phyloP scores from a whole-genome alignment of 305 asterid species.

The Nicotiana rustica region DNA sequence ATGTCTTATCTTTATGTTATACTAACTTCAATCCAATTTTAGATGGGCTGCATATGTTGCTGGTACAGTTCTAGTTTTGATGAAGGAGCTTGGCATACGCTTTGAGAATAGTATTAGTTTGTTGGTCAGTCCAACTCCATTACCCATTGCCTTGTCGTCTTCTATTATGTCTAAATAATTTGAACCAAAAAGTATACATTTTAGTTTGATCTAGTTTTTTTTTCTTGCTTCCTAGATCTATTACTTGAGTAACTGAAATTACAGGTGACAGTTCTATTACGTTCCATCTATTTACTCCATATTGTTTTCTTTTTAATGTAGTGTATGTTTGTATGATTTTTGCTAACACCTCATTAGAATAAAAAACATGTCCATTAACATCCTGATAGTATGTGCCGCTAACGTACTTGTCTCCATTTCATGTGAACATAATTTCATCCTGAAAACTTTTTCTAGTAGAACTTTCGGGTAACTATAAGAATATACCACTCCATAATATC shows the following conservation, averaged over 20 bases:
- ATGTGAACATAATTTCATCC: constrained; percentile 3
- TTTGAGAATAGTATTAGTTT: constrained; percentile 84
- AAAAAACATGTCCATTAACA: neutral
- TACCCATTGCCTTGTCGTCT: constrained; percentile 4
- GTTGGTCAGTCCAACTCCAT: constrained; percentile 61
- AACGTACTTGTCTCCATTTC: neutral
- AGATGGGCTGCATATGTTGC: constrained; percentile 99
- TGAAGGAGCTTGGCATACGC: constrained; percentile 81
- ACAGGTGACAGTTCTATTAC: neutral
- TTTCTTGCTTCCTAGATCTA: neutral
- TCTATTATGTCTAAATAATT: neutral
- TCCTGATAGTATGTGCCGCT: constrained; percentile 13
- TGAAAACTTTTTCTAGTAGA: neutral
- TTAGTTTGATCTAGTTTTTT: neutral
- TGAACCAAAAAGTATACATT: neutral
- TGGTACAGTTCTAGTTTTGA: constrained; percentile 93
- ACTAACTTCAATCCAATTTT: constrained; percentile 48
- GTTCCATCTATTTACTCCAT: constrained; percentile 10
- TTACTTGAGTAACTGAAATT: constrained; percentile 11
- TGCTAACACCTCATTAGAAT: neutral
- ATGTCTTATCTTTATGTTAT: constrained; percentile 21
- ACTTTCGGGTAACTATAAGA: neutral
- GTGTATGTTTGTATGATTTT: neutral
- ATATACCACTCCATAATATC: neutral
- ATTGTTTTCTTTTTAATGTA: neutral